A percentile compares a stretch with the other conserved stretches of the same genome.
These are phyloP conservation scores for Xylaria sp. DNA, from an alignment of 2,329 filamentous ascomycete species.

Conservation along the genomic window DNA sequence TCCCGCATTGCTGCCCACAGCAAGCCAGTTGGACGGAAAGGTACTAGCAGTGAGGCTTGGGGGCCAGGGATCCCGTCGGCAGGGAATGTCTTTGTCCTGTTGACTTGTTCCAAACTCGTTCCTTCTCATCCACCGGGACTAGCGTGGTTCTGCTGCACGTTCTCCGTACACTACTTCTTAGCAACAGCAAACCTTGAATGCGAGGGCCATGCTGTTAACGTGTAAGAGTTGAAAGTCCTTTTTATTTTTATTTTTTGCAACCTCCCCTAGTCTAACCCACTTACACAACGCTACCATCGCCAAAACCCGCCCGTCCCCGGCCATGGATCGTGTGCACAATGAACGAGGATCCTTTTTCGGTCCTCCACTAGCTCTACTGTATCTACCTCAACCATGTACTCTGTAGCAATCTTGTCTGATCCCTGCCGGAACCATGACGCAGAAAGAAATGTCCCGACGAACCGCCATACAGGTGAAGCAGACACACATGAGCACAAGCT, in stretches of 20 bases:
- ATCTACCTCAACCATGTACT: neutral
- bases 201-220: conserved; percentile 28
- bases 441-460: conserved; percentile 42
- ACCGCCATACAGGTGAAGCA: conserved; percentile 44
- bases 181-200: conserved; percentile 43
- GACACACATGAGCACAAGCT: conserved; percentile 41
- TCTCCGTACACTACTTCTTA: conserved; percentile 32
- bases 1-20: neutral
- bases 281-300: conserved; percentile 39
- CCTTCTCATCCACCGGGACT: conserved; percentile 39
- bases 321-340: conserved; percentile 40
- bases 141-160: conserved; percentile 25
- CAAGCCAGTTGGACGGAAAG: conserved; percentile 35
- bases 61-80: conserved; percentile 39
- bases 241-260: too few species aligned
- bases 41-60: conserved; percentile 35
- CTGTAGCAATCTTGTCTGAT: conserved; percentile 37
- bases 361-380: conserved; percentile 14
- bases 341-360: conserved; percentile 40
- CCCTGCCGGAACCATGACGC: conserved; percentile 47
- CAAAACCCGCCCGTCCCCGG: conserved; percentile 40
- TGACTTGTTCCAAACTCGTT: conserved; percentile 42
- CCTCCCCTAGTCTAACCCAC: conserved; percentile 38
- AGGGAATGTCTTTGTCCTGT: conserved; percentile 39
- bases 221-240: conserved; percentile 37